Percentiles rank a stretch among this genome's conserved stretches.
Evolutionary conservation across 257 asterid species (phyloP).

Genomic region (Schizonepeta tenuifolia): DNA sequence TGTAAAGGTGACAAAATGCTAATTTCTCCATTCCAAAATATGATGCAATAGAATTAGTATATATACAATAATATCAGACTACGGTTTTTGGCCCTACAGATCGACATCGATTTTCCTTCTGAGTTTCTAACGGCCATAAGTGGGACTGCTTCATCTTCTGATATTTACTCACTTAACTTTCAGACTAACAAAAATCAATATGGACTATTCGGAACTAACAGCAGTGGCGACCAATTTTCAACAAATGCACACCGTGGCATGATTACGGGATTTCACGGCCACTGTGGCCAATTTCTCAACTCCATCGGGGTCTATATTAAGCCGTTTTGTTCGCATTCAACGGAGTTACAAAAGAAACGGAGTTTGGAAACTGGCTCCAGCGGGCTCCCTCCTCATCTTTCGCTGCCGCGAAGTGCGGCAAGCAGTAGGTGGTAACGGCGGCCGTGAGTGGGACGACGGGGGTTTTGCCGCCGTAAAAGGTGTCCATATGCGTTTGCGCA

Average conservation of each 20-base stretch:
- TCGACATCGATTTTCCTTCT: not conserved
- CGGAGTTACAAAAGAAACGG: not conserved
- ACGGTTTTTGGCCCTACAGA: not conserved
- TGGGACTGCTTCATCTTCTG: not conserved
- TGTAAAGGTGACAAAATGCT: not conserved
- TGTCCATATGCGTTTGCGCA: not conserved
- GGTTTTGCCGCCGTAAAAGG: not conserved
- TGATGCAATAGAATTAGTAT: no score
- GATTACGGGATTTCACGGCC: not conserved
- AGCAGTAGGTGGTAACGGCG: not conserved
- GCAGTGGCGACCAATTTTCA: not conserved
- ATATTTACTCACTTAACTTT: not conserved
- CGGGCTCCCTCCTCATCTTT: no score
- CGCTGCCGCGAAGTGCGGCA: not conserved
- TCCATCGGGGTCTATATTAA: not conserved
- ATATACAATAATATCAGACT: no score
- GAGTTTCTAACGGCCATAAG: conserved; percentile 18
- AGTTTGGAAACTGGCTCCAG: no score
- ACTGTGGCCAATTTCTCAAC: not conserved
- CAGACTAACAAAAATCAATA: not conserved
- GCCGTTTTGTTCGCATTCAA: not conserved
- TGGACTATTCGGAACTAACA: not conserved
- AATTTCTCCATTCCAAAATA: no score
- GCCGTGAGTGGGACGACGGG: not conserved
- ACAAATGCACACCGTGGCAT: not conserved